phyloP scores from a whole-genome alignment of 2,329 filamentous ascomycete genomes.

The Monosporascus sp. region DNA sequence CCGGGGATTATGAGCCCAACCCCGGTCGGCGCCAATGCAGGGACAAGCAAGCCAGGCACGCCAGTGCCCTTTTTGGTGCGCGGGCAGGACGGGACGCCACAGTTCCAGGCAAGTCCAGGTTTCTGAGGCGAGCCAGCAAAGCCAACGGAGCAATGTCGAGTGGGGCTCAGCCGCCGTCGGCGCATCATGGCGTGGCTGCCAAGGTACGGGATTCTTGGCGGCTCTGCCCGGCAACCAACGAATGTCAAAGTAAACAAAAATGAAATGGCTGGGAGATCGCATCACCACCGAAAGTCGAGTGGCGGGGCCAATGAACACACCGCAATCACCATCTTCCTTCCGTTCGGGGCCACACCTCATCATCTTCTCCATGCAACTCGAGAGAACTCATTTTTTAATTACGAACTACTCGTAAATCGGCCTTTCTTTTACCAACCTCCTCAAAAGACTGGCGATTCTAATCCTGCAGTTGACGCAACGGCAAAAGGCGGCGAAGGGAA shows the following conservation, averaged over 20 bases:
- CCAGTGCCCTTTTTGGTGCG: not conserved
- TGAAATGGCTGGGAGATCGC: not conserved
- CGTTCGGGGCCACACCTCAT: not conserved
- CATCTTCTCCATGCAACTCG: not conserved
- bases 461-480: not conserved
- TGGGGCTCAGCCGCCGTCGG: not conserved
- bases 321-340: not conserved
- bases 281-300: not conserved
- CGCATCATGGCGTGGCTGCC: not conserved
- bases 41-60: not conserved
- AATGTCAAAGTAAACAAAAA: not conserved
- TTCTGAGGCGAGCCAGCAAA: not conserved
- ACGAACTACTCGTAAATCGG: too few species aligned
- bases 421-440: not conserved
- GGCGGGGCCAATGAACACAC: not conserved
- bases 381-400: too few species aligned
- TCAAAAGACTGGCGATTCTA: not conserved
- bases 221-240: not conserved
- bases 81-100: not conserved
- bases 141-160: not conserved
- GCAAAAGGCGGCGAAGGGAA: not conserved
- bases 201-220: not conserved
- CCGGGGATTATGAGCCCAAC: not conserved
- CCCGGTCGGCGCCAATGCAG: not conserved
- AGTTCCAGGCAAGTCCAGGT: too few species aligned